phyloP scores from a whole-genome alignment of 2,329 filamentous ascomycete species.

The Aspergillus sp. region DNA sequence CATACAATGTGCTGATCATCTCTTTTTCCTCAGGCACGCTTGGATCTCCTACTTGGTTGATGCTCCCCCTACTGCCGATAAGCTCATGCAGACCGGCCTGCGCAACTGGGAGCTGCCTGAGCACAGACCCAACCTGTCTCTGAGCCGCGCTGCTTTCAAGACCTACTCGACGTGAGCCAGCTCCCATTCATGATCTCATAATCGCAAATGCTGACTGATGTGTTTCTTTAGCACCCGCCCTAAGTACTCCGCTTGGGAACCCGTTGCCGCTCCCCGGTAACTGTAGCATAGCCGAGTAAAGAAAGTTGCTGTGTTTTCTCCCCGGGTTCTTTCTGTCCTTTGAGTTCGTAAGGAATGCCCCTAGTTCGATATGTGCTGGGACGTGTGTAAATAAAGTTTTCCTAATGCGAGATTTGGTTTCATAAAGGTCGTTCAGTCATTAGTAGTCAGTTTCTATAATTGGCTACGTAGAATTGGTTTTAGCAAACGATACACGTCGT shows the following conservation, averaged over 20 bases:
- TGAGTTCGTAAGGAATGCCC: background rate
- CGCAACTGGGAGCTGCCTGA: constrained; percentile 74
- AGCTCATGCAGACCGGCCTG: constrained; percentile 64
- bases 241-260: constrained; percentile 37
- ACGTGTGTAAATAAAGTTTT: constrained; percentile 39
- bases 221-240: constrained; percentile 28
- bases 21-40: constrained; percentile 64
- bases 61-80: constrained; percentile 76
- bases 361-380: constrained; percentile 4
- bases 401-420: constrained; percentile 26
- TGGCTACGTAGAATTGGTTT: constrained; percentile 5
- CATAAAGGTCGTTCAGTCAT: constrained; percentile 14
- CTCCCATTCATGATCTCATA: background rate
- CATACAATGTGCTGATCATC: background rate
- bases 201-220: constrained; percentile 1
- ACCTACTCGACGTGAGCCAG: constrained; percentile 87
- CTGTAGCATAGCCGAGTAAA: constrained; percentile 4
- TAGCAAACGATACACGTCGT: constrained; percentile 11
- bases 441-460: background rate
- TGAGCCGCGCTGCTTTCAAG: constrained; percentile 77
- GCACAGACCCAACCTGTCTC: constrained; percentile 73
- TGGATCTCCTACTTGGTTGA: constrained; percentile 96
- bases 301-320: background rate
- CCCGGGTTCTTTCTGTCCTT: background rate
- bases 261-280: constrained; percentile 34